Evolutionary conservation across 1,284 basidiomycete species (phyloP).

Genomic region (Microbotryomycetes sp.): DNA sequence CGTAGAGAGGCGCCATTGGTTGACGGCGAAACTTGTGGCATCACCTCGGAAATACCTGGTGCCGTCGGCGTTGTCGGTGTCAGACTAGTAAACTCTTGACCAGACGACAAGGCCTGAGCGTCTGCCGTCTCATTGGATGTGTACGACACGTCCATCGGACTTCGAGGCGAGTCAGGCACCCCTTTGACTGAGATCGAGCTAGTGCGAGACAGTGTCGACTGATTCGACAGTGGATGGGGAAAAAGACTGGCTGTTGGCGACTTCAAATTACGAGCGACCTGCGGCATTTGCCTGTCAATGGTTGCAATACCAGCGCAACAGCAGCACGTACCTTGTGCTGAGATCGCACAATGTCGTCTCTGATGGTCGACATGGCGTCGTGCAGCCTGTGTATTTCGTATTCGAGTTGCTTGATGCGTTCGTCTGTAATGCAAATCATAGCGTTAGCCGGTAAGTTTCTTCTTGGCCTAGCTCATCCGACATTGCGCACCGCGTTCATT

Average conservation of each 20-base stretch:
- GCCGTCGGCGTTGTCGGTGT: constrained; percentile 29
- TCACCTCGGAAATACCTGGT: constrained; percentile 6
- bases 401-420: constrained; percentile 61
- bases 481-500: constrained; percentile 33
- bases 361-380: constrained; percentile 48
- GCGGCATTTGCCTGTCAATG: no score
- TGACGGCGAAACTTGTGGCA: background rate
- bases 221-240: constrained; percentile 29
- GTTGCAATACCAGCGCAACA: background rate
- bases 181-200: constrained; percentile 2
- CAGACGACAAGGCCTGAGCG: background rate
- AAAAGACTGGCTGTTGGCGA: constrained; percentile 22
- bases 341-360: constrained; percentile 26
- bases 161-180: constrained; percentile 24
- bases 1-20: background rate
- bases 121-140: background rate
- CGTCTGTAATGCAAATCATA: constrained; percentile 46
- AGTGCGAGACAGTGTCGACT: constrained; percentile 21
- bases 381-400: constrained; percentile 64
- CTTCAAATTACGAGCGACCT: constrained; percentile 11
- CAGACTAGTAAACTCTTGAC: background rate
- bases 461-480: no score
- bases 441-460: background rate
- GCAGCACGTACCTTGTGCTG: constrained; percentile 7
- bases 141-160: constrained; percentile 21